Conservation (phyloP, 331 rosid genomes). For the Prunus yedoensis region DNA sequence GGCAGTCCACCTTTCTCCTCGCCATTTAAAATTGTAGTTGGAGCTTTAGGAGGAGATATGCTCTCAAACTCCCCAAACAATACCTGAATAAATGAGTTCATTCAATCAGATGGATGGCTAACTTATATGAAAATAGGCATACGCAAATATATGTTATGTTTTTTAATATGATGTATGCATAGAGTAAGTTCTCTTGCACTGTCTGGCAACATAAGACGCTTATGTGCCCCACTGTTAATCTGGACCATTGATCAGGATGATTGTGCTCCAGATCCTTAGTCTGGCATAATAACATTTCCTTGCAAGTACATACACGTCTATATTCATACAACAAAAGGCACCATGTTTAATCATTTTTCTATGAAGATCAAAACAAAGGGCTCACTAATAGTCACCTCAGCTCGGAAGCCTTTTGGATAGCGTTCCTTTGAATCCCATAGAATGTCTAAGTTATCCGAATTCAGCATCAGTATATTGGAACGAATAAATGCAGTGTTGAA, state of each 20-base stretch:
- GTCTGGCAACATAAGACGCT: too few species aligned
- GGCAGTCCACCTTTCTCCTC: slow-evolving; percentile 98
- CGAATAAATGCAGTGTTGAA: slow-evolving; percentile 94
- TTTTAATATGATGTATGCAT: not conserved
- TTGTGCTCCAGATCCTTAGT: not conserved
- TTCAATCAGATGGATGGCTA: slow-evolving; percentile 30
- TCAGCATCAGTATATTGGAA: slow-evolving; percentile 85
- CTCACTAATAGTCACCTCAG: slow-evolving; percentile 65
- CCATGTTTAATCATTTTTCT: not conserved
- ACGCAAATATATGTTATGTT: not conserved
- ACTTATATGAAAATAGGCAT: not conserved
- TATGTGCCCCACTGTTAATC: not conserved
- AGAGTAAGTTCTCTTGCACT: not conserved
- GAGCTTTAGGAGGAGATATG: slow-evolving; percentile 75
- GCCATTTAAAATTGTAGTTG: slow-evolving; percentile 73
- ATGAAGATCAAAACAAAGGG: slow-evolving; percentile 20
- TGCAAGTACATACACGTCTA: not conserved
- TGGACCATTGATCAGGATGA: not conserved
- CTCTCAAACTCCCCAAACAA: slow-evolving; percentile 93
- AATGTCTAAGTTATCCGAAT: slow-evolving; percentile 84
- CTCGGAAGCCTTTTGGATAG: slow-evolving; percentile 88
- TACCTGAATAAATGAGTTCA: slow-evolving; percentile 53
- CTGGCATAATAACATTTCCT: not conserved
- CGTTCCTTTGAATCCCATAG: slow-evolving; percentile 95
- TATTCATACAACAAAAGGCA: not conserved